Evolutionary conservation across 305 asterid genomes (phyloP).

Genomic region (Andrographis paniculata): DNA sequence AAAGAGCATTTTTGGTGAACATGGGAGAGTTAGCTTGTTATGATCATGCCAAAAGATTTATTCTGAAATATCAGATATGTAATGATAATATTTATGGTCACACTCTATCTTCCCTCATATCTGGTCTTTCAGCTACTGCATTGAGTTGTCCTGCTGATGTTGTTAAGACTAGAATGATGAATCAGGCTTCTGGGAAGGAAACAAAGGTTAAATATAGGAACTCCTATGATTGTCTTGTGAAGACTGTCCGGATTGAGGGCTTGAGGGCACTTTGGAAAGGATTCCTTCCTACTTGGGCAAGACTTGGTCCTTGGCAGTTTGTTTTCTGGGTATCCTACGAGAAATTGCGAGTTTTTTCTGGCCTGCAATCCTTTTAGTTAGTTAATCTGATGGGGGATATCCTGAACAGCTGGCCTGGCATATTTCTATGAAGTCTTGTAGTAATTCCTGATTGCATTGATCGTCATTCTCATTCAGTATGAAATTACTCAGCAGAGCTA

Average conservation of each 20-base stretch:
- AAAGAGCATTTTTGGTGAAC: conserved; percentile 75
- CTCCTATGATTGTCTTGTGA: conserved; percentile 62
- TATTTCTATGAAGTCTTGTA: not conserved
- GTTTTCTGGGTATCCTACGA: conserved; percentile 22
- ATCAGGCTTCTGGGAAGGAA: conserved; percentile 29
- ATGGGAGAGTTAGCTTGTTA: conserved; percentile 91
- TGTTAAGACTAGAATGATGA: conserved; percentile 86
- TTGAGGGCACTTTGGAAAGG: conserved; percentile 1
- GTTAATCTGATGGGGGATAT: conserved; percentile 1
- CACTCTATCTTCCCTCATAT: conserved; percentile 61
- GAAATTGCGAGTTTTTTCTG: conserved; percentile 53
- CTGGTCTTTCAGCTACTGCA: conserved; percentile 68
- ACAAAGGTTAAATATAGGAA: conserved; percentile 34
- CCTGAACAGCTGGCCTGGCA: not conserved
- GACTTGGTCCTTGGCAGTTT: conserved; percentile 94
- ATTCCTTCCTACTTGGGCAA: conserved; percentile 75
- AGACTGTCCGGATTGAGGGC: conserved; percentile 39
- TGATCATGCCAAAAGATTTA: conserved; percentile 60
- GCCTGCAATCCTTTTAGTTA: conserved; percentile 52
- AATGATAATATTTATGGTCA: conserved; percentile 69
- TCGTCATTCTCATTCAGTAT: not conserved
- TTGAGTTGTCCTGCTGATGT: conserved; percentile 82
- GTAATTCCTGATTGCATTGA: not conserved
- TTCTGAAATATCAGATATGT: conserved; percentile 36
- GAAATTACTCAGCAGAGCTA: not conserved